Conservation (phyloP, 257 asterid genomes). For the Solanum medicagineum region DNA sequence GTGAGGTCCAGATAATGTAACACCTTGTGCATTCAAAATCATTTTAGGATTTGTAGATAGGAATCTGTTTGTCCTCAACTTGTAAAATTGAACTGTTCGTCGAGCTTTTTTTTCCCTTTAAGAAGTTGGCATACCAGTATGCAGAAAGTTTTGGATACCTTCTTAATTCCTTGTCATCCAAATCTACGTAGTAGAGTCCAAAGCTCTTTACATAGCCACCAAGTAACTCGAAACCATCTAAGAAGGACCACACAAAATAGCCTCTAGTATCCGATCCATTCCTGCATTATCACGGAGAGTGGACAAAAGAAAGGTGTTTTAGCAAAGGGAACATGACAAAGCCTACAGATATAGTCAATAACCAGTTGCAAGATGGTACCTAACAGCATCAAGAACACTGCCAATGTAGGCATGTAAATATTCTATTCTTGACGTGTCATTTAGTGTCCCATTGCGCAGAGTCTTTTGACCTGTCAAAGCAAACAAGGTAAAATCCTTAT, state of each 20-base stretch:
- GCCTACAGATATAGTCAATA: neutral
- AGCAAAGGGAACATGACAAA: neutral
- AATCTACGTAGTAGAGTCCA: slow-evolving; percentile 47
- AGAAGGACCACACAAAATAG: slow-evolving; percentile 46
- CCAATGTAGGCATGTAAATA: slow-evolving; percentile 15
- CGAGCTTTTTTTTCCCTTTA: slow-evolving; percentile 17
- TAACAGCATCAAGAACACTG: slow-evolving; percentile 16
- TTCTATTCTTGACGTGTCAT: slow-evolving; percentile 8
- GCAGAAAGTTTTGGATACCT: slow-evolving; percentile 41
- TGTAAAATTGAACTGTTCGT: neutral
- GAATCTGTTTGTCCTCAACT: neutral
- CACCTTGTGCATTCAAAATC: neutral
- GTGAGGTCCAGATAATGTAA: neutral
- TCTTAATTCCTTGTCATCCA: slow-evolving; percentile 27
- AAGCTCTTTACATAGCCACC: slow-evolving; percentile 15
- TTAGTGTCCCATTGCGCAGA: slow-evolving; percentile 1
- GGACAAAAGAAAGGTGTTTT: neutral
- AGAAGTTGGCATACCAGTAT: slow-evolving; percentile 34
- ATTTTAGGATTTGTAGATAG: neutral
- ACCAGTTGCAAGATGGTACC: neutral
- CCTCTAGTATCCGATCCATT: slow-evolving; percentile 44
- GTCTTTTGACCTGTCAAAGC: slow-evolving; percentile 1
- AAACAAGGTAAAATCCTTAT: neutral
- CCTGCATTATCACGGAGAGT: slow-evolving; percentile 6
- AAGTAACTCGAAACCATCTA: slow-evolving; percentile 48